Evolutionary conservation across 495 filamentous ascomycete genomes (phyloP), one percentile per base, ranked within the genome.

Genomic region (Trichoderma orchidacearum): DNA sequence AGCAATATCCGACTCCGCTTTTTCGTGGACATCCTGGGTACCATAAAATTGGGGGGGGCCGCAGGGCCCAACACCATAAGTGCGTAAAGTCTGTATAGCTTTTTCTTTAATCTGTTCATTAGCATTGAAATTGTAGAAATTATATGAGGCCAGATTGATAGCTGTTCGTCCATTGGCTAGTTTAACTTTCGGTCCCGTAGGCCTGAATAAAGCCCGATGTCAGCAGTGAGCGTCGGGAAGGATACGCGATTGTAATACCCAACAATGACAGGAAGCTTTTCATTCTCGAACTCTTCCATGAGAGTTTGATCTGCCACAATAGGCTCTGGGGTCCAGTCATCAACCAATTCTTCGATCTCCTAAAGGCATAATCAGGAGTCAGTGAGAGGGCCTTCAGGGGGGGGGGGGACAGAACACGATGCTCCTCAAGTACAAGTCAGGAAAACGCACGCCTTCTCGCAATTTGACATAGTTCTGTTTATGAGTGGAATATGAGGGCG

Each of bases 31-130:
- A 72, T 99, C 93, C 66, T 99, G 94, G 25, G 88, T 97, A 54
- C 90, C 93, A 73, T 99, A 99, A 73, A 99, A 99, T 32, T 92
- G 89, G 13, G 93, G 92, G 2, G 93, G 93, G 31, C 91, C 90
- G 70, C 93, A 99, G 53, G 93, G 90, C 21, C 93, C 93, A 32
- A 97, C 94, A 38, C 93, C 93, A 63, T 99, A 97, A 58, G 84
- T 92, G 53, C 92, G 87, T 25, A 99, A 79, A 5, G 91, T 93
- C 64, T 90, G 85, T 59, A 97, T 89, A 0, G 91, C 93, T 66
- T 94, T 90, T 55, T 96, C 90, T 66, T 95, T 96, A 62, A 99
- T 80, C 8, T 83, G 78, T 57, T 96, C 90, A 66, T 95, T 95
- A 23, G 80, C 83, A 60, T 91, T 86, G 63, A 99, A 88, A 69